Evolutionary conservation across 805 yeast genomes (phyloP).

Genomic region (Spathaspora passalidarum): DNA sequence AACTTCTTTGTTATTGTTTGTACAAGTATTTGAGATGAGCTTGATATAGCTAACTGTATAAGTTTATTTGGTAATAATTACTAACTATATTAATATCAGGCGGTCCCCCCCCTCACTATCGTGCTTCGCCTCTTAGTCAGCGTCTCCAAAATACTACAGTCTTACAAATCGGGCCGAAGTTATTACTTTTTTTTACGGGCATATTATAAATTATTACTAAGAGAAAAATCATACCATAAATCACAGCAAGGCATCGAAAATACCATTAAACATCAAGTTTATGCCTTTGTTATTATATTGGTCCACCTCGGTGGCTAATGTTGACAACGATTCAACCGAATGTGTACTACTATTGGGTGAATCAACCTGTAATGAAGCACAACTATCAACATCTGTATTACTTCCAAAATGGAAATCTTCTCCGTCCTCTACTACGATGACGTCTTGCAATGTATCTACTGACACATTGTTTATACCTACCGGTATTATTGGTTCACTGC

Average conservation of each 20-base stretch:
- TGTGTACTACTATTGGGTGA: conserved; percentile 11
- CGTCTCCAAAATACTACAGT: no score
- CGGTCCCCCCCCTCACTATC: no score
- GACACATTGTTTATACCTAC: background rate
- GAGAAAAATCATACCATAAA: no score
- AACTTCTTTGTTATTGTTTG: background rate
- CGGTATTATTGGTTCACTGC: background rate
- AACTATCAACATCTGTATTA: background rate
- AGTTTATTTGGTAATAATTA: no score
- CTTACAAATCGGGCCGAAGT: no score
- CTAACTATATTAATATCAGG: no score
- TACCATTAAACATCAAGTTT: background rate
- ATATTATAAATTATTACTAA: background rate
- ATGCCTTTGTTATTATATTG: background rate
- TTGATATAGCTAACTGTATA: no score
- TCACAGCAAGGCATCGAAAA: background rate
- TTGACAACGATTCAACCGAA: conserved; percentile 31
- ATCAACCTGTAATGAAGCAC: background rate
- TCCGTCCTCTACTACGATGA: background rate
- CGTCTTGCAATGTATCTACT: background rate
- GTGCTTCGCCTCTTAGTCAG: no score
- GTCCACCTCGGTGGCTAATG: conserved; percentile 24
- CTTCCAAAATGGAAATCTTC: background rate
- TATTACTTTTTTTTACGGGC: background rate
- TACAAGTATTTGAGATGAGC: no score